These are phyloP conservation scores for Starmerella riodocensis DNA, from an alignment of 805 yeast species.

Conservation along the genomic window DNA sequence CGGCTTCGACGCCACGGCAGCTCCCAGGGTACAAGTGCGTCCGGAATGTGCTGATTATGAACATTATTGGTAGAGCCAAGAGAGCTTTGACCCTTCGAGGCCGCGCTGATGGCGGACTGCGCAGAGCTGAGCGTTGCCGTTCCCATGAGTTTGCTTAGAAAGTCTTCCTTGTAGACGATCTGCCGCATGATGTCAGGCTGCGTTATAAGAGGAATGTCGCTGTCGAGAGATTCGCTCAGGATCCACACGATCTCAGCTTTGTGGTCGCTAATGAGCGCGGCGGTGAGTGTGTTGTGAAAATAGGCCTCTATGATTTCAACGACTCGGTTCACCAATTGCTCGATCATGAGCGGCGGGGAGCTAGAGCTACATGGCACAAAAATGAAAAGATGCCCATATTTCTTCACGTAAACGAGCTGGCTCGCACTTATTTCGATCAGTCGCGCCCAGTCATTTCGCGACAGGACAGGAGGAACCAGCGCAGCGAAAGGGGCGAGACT, in stretches of 20 bases:
- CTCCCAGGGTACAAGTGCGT: constrained; percentile 16
- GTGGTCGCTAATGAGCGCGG: constrained; percentile 51
- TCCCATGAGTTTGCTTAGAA: constrained; percentile 20
- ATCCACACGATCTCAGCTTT: constrained; percentile 58
- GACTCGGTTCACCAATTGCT: constrained; percentile 39
- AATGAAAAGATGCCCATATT: constrained; percentile 21
- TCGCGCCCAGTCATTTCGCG: neutral
- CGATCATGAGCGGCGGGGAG: constrained; percentile 42
- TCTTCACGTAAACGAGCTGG: constrained; percentile 24
- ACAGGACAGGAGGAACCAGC: neutral
- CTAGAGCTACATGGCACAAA: constrained; percentile 25
- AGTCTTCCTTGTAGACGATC: constrained; percentile 50
- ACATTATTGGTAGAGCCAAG: neutral
- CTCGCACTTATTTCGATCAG: constrained; percentile 22
- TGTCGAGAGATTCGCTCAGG: constrained; percentile 65
- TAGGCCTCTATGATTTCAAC: constrained; percentile 43
- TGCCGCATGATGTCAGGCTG: constrained; percentile 61
- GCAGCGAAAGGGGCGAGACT: neutral
- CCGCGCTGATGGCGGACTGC: constrained; percentile 10
- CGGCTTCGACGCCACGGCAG: constrained; percentile 68
- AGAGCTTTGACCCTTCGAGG: constrained; percentile 2
- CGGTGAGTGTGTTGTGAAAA: constrained; percentile 43
- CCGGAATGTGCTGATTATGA: constrained; percentile 9
- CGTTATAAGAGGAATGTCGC: constrained; percentile 57
- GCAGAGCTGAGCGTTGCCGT: neutral